Evolutionary conservation across 2,329 filamentous ascomycete species (phyloP).

Genomic region (Helotiales sp.): DNA sequence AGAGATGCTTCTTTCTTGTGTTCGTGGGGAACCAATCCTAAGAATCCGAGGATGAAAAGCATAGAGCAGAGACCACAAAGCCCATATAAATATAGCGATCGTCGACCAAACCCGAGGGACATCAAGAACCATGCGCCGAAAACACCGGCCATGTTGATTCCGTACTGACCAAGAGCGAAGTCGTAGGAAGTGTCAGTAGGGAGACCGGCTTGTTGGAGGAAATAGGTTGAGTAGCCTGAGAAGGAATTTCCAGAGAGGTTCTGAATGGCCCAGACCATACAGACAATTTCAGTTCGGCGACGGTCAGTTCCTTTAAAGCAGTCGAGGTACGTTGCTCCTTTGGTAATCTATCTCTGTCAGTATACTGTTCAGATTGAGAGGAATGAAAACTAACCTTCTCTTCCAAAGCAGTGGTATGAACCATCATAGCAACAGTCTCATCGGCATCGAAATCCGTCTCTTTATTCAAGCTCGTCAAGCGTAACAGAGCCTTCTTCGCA

Average conservation of each 20-base stretch:
- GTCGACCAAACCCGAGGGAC: slow-evolving; percentile 44
- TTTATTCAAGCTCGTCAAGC: slow-evolving; percentile 38
- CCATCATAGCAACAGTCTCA: slow-evolving; percentile 54
- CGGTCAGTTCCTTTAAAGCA: slow-evolving; percentile 50
- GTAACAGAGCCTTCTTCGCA: slow-evolving; percentile 41
- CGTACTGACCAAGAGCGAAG: slow-evolving; percentile 52
- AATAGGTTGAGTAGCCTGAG: slow-evolving; percentile 64
- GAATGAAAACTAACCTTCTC: slow-evolving; percentile 36
- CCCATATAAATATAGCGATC: slow-evolving; percentile 54
- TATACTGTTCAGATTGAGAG: neutral
- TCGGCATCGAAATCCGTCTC: slow-evolving; percentile 45
- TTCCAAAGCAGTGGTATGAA: slow-evolving; percentile 58
- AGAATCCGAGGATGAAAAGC: slow-evolving; percentile 80
- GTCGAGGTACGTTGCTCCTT: slow-evolving; percentile 49
- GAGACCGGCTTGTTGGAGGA: slow-evolving; percentile 58
- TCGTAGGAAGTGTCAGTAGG: slow-evolving; percentile 49
- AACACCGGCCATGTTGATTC: slow-evolving; percentile 53
- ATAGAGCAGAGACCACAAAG: slow-evolving; percentile 48
- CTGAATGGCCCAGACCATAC: slow-evolving; percentile 65
- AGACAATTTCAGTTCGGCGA: slow-evolving; percentile 55
- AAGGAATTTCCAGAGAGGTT: slow-evolving; percentile 64
- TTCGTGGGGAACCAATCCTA: slow-evolving; percentile 39
- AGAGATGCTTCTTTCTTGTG: slow-evolving; percentile 26
- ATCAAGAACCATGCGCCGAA: slow-evolving; percentile 54
- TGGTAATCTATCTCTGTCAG: slow-evolving; percentile 27